These are phyloP conservation scores for Xylaria sp. DNA, from an alignment of 2,329 filamentous ascomycete genomes.

Conservation along the genomic window DNA sequence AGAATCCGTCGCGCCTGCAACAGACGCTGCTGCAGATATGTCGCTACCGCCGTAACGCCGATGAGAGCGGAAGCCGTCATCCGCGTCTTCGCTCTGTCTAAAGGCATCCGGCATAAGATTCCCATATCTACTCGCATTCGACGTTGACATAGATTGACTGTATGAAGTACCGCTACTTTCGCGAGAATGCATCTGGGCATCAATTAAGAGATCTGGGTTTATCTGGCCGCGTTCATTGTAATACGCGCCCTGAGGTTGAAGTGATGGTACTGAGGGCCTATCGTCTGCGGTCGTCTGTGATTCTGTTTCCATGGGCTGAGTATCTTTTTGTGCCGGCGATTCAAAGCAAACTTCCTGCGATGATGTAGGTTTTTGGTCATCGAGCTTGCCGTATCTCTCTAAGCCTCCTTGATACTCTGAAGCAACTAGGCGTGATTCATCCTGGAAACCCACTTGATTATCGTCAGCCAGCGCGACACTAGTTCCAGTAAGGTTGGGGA, in stretches of 20 bases:
- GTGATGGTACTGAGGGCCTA: constrained; percentile 38
- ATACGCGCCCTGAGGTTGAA: constrained; percentile 44
- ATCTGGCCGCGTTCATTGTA: constrained; percentile 43
- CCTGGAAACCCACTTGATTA: constrained; percentile 75
- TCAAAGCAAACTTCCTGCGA: constrained; percentile 47
- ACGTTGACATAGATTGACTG: constrained; percentile 42
- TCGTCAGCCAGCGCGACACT: constrained; percentile 29
- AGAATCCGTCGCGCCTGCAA: constrained; percentile 51
- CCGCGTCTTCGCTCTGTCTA: constrained; percentile 43
- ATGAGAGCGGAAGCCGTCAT: constrained; percentile 36
- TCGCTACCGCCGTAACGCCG: constrained; percentile 51
- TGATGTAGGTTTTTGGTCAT: constrained; percentile 51
- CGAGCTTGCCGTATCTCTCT: constrained; percentile 73
- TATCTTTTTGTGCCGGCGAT: constrained; percentile 42
- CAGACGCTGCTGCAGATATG: constrained; percentile 53
- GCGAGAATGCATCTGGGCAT: constrained; percentile 45
- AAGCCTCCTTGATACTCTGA: constrained; percentile 87
- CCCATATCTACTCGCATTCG: constrained; percentile 43
- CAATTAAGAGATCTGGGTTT: constrained; percentile 39
- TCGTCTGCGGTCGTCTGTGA: constrained; percentile 41
- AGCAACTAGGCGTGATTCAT: constrained; percentile 90
- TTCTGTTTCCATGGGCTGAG: constrained; percentile 38
- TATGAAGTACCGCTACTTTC: constrained; percentile 45
- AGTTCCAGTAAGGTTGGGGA: background rate
- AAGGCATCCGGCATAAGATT: constrained; percentile 43